A percentile compares a stretch with the other conserved stretches of the same genome.
Evolutionary conservation across 805 yeast species (phyloP).

Genomic region (Wickerhamomyces chambardii): DNA sequence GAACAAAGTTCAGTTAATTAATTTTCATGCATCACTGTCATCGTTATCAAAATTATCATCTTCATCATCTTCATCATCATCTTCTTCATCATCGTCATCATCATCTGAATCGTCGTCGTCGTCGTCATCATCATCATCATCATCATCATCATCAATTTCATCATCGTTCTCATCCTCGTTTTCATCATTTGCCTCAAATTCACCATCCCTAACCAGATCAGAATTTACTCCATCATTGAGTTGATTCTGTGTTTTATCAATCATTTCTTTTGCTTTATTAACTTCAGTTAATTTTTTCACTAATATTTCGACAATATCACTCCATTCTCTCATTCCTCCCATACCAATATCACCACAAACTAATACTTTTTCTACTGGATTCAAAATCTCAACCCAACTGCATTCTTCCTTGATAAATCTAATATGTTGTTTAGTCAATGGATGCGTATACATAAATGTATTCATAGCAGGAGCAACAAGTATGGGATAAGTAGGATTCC

Average conservation of each 20-base stretch:
- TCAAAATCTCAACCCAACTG: constrained; percentile 65
- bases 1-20: too few relatives aligned
- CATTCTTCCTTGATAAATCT: constrained; percentile 55
- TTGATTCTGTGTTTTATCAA: constrained; percentile 18
- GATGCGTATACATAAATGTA: constrained; percentile 75
- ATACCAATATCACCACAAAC: constrained; percentile 82
- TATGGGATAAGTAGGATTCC: constrained; percentile 71
- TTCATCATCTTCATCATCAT: too few relatives aligned
- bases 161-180: constrained; percentile 32
- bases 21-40: too few relatives aligned
- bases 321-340: constrained; percentile 92
- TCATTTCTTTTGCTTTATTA: constrained; percentile 12
- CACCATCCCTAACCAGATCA: constrained; percentile 5
- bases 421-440: constrained; percentile 68
- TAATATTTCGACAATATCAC: constrained; percentile 63
- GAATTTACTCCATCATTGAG: constrained; percentile 18
- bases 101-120: constrained; percentile 31
- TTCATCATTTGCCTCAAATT: constrained; percentile 14
- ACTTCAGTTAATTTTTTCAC: constrained; percentile 22
- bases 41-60: too few relatives aligned
- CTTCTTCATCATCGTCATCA: constrained; percentile 16
- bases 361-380: constrained; percentile 74
- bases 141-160: constrained; percentile 37
- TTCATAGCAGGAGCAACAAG: constrained; percentile 82
- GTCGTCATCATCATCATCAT: constrained; percentile 29